These are phyloP conservation scores for Kazachstania africana DNA, from an alignment of 805 yeast species.

Conservation along the genomic window DNA sequence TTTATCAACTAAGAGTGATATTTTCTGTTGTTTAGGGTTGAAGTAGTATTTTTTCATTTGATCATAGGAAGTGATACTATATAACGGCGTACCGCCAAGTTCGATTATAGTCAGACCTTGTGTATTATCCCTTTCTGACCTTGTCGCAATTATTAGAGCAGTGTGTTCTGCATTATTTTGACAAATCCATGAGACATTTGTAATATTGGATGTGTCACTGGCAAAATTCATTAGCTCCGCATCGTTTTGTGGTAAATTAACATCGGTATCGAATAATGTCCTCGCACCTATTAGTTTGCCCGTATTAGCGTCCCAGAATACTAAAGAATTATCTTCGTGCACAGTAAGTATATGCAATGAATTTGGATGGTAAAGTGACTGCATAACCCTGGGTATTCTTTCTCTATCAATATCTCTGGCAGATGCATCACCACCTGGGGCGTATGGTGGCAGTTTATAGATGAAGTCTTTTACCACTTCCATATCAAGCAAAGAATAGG, in stretches of 20 bases:
- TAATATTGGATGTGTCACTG: slow-evolving; percentile 29
- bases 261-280: slow-evolving; percentile 49
- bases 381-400: slow-evolving; percentile 32
- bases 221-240: slow-evolving; percentile 8
- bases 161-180: slow-evolving; percentile 73
- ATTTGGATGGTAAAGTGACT: slow-evolving; percentile 83
- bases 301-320: slow-evolving; percentile 83
- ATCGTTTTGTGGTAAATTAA: slow-evolving; percentile 38
- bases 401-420: slow-evolving; percentile 13
- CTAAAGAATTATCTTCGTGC: slow-evolving; percentile 75
- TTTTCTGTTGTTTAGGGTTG: slow-evolving; percentile 41
- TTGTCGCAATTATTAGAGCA: slow-evolving; percentile 58
- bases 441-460: slow-evolving; percentile 53
- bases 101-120: slow-evolving; percentile 45
- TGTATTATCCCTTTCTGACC: slow-evolving; percentile 33
- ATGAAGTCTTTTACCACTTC: slow-evolving; percentile 44
- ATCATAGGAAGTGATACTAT: slow-evolving; percentile 71
- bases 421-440: slow-evolving; percentile 56
- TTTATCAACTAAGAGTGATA: slow-evolving; percentile 41
- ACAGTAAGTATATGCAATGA: slow-evolving; percentile 74
- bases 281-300: slow-evolving; percentile 71
- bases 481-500: slow-evolving; percentile 54
- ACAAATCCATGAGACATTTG: slow-evolving; percentile 65
- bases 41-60: slow-evolving; percentile 72
- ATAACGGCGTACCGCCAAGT: slow-evolving; percentile 70